Evolutionary conservation across 2,329 filamentous ascomycete species (phyloP).

Genomic region (Dendrostoma leiphaemia): DNA sequence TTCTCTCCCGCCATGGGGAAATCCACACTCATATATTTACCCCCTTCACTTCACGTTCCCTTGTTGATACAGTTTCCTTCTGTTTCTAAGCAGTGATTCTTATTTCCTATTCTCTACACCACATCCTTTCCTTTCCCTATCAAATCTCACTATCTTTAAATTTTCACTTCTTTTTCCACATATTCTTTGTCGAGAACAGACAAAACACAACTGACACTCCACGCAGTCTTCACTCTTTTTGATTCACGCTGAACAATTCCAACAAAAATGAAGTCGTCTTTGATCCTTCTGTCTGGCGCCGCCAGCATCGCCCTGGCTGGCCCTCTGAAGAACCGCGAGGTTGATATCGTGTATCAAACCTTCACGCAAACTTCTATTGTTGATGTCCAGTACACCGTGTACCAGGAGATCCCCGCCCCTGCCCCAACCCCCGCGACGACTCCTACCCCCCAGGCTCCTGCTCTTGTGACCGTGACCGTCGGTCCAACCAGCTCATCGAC

Average conservation of each 20-base stretch:
- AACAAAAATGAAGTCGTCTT: slow-evolving; percentile 48
- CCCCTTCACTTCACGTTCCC: neutral
- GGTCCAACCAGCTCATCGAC: slow-evolving; percentile 18
- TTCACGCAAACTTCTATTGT: slow-evolving; percentile 27
- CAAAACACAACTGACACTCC: slow-evolving; percentile 5
- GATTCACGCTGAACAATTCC: slow-evolving; percentile 8
- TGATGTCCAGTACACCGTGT: slow-evolving; percentile 44
- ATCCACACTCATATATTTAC: neutral
- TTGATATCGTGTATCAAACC: slow-evolving; percentile 38
- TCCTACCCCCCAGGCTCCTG: slow-evolving; percentile 17
- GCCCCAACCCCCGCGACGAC: slow-evolving; percentile 10
- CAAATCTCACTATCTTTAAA: neutral
- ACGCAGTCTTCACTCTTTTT: slow-evolving; percentile 4
- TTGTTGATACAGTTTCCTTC: neutral
- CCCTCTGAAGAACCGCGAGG: slow-evolving; percentile 40
- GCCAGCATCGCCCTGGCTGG: slow-evolving; percentile 43
- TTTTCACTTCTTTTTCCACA: neutral
- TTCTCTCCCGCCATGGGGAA: slow-evolving; percentile 8
- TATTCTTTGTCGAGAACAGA: neutral
- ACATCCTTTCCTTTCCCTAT: neutral
- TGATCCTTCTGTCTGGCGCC: slow-evolving; percentile 44
- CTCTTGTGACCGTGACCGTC: slow-evolving; percentile 4
- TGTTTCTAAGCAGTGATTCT: slow-evolving; percentile 3
- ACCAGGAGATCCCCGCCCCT: slow-evolving; percentile 27
- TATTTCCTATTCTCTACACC: neutral